These are phyloP conservation scores for Narthecium ossifragum DNA, from an alignment of 106 monocot species.

Conservation along the genomic window DNA sequence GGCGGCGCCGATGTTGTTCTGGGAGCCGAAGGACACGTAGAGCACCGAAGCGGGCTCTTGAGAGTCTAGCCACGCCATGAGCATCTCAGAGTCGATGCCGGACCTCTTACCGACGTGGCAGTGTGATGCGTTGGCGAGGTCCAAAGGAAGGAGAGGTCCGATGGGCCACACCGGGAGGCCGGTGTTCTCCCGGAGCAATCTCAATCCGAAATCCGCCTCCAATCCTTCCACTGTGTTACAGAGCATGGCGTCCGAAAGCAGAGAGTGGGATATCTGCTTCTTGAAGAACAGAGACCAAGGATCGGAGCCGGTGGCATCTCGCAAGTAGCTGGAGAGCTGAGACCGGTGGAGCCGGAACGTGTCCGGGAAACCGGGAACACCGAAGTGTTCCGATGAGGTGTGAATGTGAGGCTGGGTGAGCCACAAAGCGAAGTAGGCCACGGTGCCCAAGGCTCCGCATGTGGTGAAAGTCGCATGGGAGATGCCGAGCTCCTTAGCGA, in stretches of 20 bases:
- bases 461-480: neutral
- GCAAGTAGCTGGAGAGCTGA: conserved; percentile 13
- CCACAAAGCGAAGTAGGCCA: neutral
- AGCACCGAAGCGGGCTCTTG: conserved; percentile 27
- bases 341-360: conserved; percentile 18
- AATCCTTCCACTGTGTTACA: conserved; percentile 28
- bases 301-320: conserved; percentile 1
- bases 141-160: conserved; percentile 14
- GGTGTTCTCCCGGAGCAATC: neutral
- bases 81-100: neutral
- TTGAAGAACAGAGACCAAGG: conserved; percentile 5
- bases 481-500: neutral
- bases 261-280: neutral
- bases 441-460: neutral
- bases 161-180: conserved; percentile 10
- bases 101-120: neutral
- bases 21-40: conserved; percentile 47
- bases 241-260: conserved; percentile 16
- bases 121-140: neutral
- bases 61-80: conserved; percentile 13
- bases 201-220: conserved; percentile 7
- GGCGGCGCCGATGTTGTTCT: conserved; percentile 16
- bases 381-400: conserved; percentile 14
- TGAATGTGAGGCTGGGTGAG: conserved; percentile 2
- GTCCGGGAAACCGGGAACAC: conserved; percentile 27